These are phyloP conservation scores for Elongisporangium prolatum DNA, from an alignment of 352 stramenopile genomes.

Conservation along the genomic window DNA sequence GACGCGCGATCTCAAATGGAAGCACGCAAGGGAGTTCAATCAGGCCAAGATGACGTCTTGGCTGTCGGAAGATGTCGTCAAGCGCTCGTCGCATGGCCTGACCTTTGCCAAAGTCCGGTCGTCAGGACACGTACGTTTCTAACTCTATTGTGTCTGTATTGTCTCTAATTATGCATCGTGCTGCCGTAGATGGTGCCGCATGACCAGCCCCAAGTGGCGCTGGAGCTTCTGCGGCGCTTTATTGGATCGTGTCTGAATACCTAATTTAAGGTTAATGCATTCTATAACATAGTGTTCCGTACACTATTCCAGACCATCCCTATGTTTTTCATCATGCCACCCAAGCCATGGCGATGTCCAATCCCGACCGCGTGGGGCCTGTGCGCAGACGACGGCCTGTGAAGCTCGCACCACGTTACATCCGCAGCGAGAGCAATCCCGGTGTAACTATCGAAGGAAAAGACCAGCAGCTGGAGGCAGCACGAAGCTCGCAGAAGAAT, in stretches of 20 bases:
- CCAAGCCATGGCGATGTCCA: neutral
- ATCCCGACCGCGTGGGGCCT: neutral
- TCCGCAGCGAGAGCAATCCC: neutral
- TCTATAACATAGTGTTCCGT: neutral
- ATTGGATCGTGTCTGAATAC: conserved; percentile 3
- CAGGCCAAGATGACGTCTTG: conserved; percentile 8
- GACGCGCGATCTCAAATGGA: conserved; percentile 90
- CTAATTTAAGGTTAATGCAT: neutral
- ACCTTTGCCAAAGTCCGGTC: conserved; percentile 65
- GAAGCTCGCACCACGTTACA: conserved; percentile 50
- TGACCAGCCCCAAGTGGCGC: conserved; percentile 49
- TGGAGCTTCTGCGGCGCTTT: conserved; percentile 49
- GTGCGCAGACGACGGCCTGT: conserved; percentile 14
- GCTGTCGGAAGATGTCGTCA: neutral
- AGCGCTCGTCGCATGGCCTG: conserved; percentile 36
- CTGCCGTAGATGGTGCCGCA: conserved; percentile 65
- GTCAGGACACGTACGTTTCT: conserved; percentile 46
- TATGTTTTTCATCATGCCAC: neutral
- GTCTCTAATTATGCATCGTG: neutral
- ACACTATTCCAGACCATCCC: neutral
- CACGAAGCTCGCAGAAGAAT: conserved; percentile 1
- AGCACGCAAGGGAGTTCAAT: conserved; percentile 81
- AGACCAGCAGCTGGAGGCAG: neutral
- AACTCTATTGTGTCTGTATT: neutral
- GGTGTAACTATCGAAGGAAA: neutral